A percentile compares a stretch with the other conserved stretches of the same genome.
phyloP scores from a whole-genome alignment of 352 stramenopile genomes.

The Phytophthora chlamydospora region DNA sequence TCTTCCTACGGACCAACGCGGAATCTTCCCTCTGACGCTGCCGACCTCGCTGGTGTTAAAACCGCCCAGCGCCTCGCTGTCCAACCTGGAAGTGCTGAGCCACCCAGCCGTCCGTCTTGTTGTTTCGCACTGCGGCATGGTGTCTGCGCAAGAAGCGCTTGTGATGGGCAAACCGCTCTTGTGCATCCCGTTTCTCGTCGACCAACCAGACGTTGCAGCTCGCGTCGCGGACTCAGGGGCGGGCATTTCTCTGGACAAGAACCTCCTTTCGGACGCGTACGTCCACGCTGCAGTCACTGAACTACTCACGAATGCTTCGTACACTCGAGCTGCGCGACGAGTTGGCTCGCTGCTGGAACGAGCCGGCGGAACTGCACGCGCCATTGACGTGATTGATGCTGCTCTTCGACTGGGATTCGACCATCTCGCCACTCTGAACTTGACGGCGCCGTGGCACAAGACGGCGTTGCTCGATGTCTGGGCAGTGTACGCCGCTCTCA shows the following conservation, averaged over 20 bases:
- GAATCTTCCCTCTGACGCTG: conserved; percentile 57
- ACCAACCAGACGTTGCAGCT: conserved; percentile 86
- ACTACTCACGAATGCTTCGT: conserved; percentile 62
- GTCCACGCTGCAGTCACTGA: conserved; percentile 58
- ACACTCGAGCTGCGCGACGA: conserved; percentile 42
- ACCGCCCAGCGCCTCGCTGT: conserved; percentile 54
- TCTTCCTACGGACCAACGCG: conserved; percentile 76
- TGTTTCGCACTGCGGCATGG: conserved; percentile 90
- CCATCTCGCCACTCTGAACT: conserved; percentile 74
- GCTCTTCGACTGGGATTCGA: conserved; percentile 58
- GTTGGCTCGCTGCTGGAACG: conserved; percentile 64
- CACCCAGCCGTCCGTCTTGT: conserved; percentile 69
- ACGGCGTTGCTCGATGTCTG: conserved; percentile 80
- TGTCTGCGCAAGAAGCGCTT: conserved; percentile 81
- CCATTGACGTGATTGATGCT: conserved; percentile 73
- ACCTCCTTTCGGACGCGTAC: conserved; percentile 53
- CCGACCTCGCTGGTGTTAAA: conserved; percentile 73
- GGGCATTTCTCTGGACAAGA: conserved; percentile 78
- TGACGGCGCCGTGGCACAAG: conserved; percentile 79
- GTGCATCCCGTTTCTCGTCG: conserved; percentile 89
- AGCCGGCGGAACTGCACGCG: conserved; percentile 65
- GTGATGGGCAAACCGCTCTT: conserved; percentile 81
- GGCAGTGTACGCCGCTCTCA: conserved; percentile 73
- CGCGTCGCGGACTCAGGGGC: conserved; percentile 78
- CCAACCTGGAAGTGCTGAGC: conserved; percentile 68